Conservation (phyloP, 2,329 filamentous ascomycete species). For the Aureobasidium sp. region DNA sequence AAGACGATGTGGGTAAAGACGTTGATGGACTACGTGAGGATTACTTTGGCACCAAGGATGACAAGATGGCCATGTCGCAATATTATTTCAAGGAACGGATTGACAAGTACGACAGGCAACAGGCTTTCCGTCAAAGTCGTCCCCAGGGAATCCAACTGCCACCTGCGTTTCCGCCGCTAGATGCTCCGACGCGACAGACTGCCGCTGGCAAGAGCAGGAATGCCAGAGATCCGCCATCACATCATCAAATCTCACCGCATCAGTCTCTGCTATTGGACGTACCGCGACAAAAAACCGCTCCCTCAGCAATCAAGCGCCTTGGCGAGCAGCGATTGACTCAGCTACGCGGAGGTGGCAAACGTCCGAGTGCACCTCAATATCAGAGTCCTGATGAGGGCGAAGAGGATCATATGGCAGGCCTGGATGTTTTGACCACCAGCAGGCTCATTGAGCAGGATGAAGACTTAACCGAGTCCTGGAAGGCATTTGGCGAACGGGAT, state of each 20-base stretch:
- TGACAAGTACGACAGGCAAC: constrained; percentile 15
- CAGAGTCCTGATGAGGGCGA: constrained; percentile 5
- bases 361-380: neutral
- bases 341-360: neutral
- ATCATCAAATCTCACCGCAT: constrained; percentile 4
- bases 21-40: constrained; percentile 62
- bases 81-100: constrained; percentile 73
- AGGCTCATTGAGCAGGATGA: constrained; percentile 17
- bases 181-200: constrained; percentile 10
- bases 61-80: constrained; percentile 97
- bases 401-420: neutral
- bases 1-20: constrained; percentile 30
- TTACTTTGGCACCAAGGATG: constrained; percentile 90
- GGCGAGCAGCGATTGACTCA: neutral
- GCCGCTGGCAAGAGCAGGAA: neutral
- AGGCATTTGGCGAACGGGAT: neutral
- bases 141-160: constrained; percentile 15
- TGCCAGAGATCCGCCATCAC: neutral
- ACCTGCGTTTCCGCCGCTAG: constrained; percentile 16
- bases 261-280: constrained; percentile 15
- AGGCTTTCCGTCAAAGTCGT: constrained; percentile 13
- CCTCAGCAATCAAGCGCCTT: neutral
- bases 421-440: constrained; percentile 15
- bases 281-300: neutral
- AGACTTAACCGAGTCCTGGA: constrained; percentile 16